A percentile compares a stretch with the other conserved stretches of the same genome.
Evolutionary conservation across 225 moss, liverwort and hornwort genomes (phyloP).

Genomic region (Rhytidiadelphus loreus): DNA sequence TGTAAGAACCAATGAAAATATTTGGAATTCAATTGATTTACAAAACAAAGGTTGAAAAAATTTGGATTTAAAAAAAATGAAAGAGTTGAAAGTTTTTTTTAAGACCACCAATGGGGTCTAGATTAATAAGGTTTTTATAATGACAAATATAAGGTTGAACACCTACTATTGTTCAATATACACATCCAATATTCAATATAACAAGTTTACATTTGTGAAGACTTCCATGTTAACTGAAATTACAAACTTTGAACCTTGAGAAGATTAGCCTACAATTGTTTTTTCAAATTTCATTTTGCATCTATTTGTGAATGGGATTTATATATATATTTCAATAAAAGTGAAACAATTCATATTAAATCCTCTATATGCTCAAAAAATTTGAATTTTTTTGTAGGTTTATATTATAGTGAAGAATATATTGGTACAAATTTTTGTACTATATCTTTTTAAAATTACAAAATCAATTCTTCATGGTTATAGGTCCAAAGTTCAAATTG

Average conservation of each 20-base stretch:
- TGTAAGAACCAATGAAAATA: no score
- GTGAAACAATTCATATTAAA: not conserved
- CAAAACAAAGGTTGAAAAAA: no score
- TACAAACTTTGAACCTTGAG: not conserved
- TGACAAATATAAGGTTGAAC: no score
- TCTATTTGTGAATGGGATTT: not conserved
- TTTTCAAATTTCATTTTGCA: not conserved
- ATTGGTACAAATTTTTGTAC: no score
- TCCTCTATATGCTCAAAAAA: not conserved
- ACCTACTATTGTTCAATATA: no score
- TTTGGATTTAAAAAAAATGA: no score
- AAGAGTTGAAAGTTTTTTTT: no score
- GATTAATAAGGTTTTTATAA: no score
- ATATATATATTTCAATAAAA: not conserved
- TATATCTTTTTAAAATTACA: no score
- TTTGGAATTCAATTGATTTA: no score
- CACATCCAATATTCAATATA: no score
- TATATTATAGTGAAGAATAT: not conserved
- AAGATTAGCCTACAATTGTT: fast-evolving
- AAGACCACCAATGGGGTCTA: no score
- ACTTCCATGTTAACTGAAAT: not conserved
- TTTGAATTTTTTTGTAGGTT: not conserved
- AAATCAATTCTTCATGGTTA: not conserved
- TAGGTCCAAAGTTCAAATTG: not conserved
- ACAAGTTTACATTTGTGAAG: not conserved